A percentile compares a stretch with the other conserved stretches of the same genome.
Conservation (phyloP, 495 filamentous ascomycete genomes). For the Chaetomium cochliodes region DNA sequence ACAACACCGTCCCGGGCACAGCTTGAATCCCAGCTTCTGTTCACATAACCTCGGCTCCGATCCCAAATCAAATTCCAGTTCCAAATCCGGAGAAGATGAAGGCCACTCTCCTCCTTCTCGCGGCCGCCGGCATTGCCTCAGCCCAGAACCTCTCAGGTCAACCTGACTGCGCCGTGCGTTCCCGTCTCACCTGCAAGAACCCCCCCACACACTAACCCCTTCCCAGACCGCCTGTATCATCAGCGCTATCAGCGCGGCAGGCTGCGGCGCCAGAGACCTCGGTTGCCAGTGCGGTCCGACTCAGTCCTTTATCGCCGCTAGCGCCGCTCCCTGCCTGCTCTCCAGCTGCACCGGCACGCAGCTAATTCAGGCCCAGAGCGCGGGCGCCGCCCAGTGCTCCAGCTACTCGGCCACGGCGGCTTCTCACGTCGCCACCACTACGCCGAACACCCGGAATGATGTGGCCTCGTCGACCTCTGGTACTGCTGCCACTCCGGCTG, state of each 20-base stretch:
- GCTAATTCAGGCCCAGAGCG: conserved; percentile 29
- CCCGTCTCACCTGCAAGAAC: neutral
- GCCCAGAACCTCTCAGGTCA: conserved; percentile 38
- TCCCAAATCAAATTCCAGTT: neutral
- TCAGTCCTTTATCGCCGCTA: conserved; percentile 22
- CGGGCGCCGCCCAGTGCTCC: conserved; percentile 28
- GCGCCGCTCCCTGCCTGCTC: conserved; percentile 30
- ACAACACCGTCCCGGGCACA: neutral
- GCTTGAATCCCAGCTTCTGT: neutral
- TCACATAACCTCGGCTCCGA: neutral
- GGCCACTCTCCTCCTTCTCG: conserved; percentile 27
- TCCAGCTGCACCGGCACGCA: conserved; percentile 19
- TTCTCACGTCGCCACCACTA: neutral
- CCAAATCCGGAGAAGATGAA: conserved; percentile 30
- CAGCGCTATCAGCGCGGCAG: conserved; percentile 31
- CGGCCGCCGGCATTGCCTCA: conserved; percentile 23
- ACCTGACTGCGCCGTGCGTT: conserved; percentile 41
- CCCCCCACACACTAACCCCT: neutral
- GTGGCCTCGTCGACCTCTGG: neutral
- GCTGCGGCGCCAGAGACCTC: conserved; percentile 28
- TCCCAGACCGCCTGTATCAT: conserved; percentile 31
- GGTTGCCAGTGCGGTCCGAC: conserved; percentile 34
- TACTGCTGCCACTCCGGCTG: neutral
- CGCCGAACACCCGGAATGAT: neutral
- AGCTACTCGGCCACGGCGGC: conserved; percentile 22